Evolutionary conservation across 257 asterid species (phyloP), one percentile per base, ranked within the genome.

Genomic region (Solanum tarapatanum): DNA sequence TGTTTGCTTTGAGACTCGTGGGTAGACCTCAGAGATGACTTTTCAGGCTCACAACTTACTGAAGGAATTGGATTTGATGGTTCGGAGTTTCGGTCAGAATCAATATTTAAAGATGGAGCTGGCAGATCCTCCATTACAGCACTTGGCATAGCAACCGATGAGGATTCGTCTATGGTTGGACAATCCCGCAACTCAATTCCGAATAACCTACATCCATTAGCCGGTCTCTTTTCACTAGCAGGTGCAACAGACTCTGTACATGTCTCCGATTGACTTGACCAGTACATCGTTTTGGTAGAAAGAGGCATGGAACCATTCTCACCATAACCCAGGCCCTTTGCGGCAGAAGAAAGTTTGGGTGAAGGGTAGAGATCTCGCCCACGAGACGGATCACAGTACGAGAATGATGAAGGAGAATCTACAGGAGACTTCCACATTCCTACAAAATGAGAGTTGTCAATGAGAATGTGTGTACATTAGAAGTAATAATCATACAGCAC

Each of bases 371-470:
- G 85, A 39, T 93, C 96, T 68, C 90, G 93, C 24, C 88, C 92
- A 66, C 85, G 93, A 70, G 94, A 89, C 70, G 94, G 89, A 88
- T 95, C 95, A 21, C 84, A 88, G 82, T 88, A 88, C 74, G 94
- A 72, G 89, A 93, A 91, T 87, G 92, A 90, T 70, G 93, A 68
- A 36, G 94, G 91, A 43, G 96, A 89, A 62, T 96, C 97, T 43
- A 85, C 89, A 24, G 94, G 92, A 32, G 97, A 90, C 90, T 93
- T 94, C 96, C 96, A 93, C 90, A 91, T 88, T 82, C 97, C 98
- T 96, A 89, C 84, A 82, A 84, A 48, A 88, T 69, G 33, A 58
- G 39, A 39, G 13, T 82, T 82, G 35, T 24, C 74, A 88, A 82
- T 69, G 30, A 68, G 36, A 90, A 86, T 43, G 39, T 66, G 64